Conservation (phyloP, 306 rosid genomes). For the Lagenaria siceraria region DNA sequence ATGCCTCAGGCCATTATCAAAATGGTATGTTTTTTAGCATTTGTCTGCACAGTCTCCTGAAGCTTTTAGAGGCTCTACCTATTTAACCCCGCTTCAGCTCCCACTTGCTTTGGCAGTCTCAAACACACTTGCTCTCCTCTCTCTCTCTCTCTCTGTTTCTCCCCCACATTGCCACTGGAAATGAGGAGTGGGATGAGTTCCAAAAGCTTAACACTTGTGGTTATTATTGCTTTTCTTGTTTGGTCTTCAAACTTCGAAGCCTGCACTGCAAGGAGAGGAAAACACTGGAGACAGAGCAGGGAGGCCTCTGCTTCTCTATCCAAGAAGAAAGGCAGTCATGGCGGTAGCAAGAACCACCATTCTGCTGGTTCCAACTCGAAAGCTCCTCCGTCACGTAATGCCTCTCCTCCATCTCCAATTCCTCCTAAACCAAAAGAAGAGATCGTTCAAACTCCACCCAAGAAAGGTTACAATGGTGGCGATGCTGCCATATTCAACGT, state of each 20-base stretch:
- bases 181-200: slow-evolving; percentile 54
- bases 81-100: slow-evolving; percentile 7
- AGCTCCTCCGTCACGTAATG: slow-evolving; percentile 5
- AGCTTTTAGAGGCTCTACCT: slow-evolving; percentile 1
- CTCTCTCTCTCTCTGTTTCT: neutral
- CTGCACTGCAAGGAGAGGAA: slow-evolving; percentile 85
- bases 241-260: slow-evolving; percentile 70
- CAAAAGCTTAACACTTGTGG: slow-evolving; percentile 38
- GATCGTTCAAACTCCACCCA: slow-evolving; percentile 32
- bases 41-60: slow-evolving; percentile 10
- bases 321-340: slow-evolving; percentile 50
- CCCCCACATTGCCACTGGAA: neutral
- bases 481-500: slow-evolving; percentile 42
- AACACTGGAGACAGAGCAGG: slow-evolving; percentile 71
- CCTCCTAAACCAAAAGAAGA: slow-evolving; percentile 31
- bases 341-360: slow-evolving; percentile 23
- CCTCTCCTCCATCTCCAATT: slow-evolving; percentile 14
- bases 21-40: slow-evolving; percentile 1
- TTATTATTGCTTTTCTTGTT: slow-evolving; percentile 40
- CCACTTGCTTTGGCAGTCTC: neutral
- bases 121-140: neutral
- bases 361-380: slow-evolving; percentile 53
- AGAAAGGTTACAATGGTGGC: slow-evolving; percentile 20
- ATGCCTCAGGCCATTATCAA: neutral
- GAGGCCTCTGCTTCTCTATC: slow-evolving; percentile 34